Evolutionary conservation across 2,329 filamentous ascomycete genomes (phyloP), one percentile per base, ranked within the genome.

Genomic region (Pestalotiopsis sp.): DNA sequence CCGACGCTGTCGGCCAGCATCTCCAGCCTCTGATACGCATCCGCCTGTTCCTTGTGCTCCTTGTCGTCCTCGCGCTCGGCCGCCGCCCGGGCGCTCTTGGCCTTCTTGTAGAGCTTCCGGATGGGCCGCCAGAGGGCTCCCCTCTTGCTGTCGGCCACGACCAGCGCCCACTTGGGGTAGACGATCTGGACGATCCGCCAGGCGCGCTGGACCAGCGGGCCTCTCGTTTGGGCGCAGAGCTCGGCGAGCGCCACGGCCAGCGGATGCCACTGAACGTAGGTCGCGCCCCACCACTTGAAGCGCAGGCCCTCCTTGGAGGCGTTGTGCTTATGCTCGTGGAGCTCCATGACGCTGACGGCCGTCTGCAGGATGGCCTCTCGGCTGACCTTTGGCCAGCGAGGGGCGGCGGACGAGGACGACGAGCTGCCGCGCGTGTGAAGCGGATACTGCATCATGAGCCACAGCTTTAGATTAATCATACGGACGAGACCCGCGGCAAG

Each of bases 201-300:
- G 0, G 86, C 85, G 65, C 83, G 79, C 4, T 84, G 81, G 17
- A 83, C 85, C 38, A 84, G 75, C 23, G 80, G 79, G 6, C 84
- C 84, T 49, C 79, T 77, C 3, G 83, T 82, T 71, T 84, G 83
- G 3, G 80, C 77, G 73, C 85, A 88, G 25, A 88, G 79, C 70
- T 87, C 85, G 1, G 85, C 85, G 14, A 88, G 76, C 1, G 84
- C 82, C 6, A 88, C 85, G 1, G 86, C 85, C 0, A 88, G 77
- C 7, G 85, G 82, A 71, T 88, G 86, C 86, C 86, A 88, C 69
- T 86, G 86, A 14, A 86, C 83, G 75, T 86, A 88, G 1, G 79
- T 83, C 14, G 80, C 75, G n/a, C 81, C 79, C 80, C 85, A 85
- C 83, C 86, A 87, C 23, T 75, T 74, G 75, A 82, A 86, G 3